Percentiles rank a stretch among this genome's conserved stretches.
Evolutionary conservation across 192 early-diverging fungal genomes (phyloP).

Genomic region (Coemansia sp.): DNA sequence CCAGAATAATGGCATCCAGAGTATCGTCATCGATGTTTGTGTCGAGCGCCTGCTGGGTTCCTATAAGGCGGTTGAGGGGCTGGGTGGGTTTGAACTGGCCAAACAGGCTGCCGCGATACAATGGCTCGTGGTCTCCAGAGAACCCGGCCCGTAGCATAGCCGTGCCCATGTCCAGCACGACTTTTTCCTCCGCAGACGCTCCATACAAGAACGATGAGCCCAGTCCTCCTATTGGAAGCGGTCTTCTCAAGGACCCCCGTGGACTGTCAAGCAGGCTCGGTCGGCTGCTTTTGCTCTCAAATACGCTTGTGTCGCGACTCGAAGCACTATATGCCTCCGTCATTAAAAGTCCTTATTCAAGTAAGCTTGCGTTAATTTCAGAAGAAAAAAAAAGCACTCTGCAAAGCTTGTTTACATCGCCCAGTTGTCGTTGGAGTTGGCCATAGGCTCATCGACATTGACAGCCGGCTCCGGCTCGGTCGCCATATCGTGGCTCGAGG

Average conservation of each 20-base stretch:
- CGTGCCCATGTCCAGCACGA: constrained; percentile 85
- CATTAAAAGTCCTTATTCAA: too few species aligned
- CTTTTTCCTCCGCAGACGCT: constrained; percentile 66
- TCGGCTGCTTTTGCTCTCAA: neutral
- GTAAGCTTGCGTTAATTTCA: too few species aligned
- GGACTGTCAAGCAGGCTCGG: constrained; percentile 2
- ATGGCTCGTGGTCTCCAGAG: constrained; percentile 76
- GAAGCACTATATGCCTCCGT: neutral
- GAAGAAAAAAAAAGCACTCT: neutral
- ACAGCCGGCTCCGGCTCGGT: constrained; percentile 17
- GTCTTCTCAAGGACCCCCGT: constrained; percentile 3
- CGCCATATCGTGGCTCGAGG: constrained; percentile 32
- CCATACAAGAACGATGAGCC: constrained; percentile 7
- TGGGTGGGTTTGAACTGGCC: neutral
- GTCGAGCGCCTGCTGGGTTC: constrained; percentile 3
- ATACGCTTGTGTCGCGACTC: neutral
- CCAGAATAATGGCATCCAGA: constrained; percentile 19
- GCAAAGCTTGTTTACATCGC: constrained; percentile 8
- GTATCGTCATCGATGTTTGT: constrained; percentile 4
- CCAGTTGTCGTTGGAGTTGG: constrained; percentile 34
- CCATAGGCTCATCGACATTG: constrained; percentile 10
- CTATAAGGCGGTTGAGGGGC: too few species aligned
- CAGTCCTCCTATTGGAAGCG: neutral
- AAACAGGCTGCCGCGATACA: constrained; percentile 62
- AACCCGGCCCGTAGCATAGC: constrained; percentile 81